A percentile compares a stretch with the other conserved stretches of the same genome.
Evolutionary conservation across 805 yeast species (phyloP).

Genomic region (Cyberlindnera samutprakarnensis): DNA sequence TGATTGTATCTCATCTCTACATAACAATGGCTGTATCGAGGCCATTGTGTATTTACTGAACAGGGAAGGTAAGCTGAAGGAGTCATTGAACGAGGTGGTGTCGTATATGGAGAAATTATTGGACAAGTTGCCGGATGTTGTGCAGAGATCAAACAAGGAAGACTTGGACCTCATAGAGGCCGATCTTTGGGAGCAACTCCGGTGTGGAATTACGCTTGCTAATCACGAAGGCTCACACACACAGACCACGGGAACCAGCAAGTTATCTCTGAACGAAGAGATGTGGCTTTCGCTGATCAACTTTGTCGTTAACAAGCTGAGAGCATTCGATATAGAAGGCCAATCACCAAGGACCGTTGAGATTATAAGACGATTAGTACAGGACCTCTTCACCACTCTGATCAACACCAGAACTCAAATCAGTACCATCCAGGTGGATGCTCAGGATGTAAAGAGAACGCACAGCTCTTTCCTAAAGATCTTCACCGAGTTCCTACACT

Average conservation of each 20-base stretch:
- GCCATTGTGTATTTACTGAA: constrained; percentile 19
- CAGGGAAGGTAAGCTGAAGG: constrained; percentile 8
- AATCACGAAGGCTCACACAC: constrained; percentile 11
- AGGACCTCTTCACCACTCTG: constrained; percentile 34
- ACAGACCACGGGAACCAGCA: constrained; percentile 3
- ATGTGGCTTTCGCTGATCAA: constrained; percentile 35
- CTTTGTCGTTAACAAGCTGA: constrained; percentile 28
- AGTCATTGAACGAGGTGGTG: constrained; percentile 19
- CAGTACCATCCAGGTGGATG: constrained; percentile 13
- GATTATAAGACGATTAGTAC: constrained; percentile 31
- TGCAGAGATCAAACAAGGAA: constrained; percentile 8
- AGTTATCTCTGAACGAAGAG: constrained; percentile 25
- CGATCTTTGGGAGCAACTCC: constrained; percentile 29
- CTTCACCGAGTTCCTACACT: constrained; percentile 45
- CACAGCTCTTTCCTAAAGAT: constrained; percentile 43
- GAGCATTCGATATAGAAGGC: constrained; percentile 19
- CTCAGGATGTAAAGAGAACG: constrained; percentile 12
- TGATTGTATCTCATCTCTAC: constrained; percentile 19
- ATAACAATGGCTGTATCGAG: constrained; percentile 15
- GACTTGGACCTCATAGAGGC: constrained; percentile 16
- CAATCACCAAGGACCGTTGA: constrained; percentile 20
- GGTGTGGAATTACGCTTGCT: constrained; percentile 28
- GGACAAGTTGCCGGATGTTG: constrained; percentile 8
- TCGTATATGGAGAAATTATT: constrained; percentile 8
- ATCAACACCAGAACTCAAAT: constrained; percentile 26